phyloP scores from a whole-genome alignment of 768 basidiomycete genomes.

The Phylloporus sp. region DNA sequence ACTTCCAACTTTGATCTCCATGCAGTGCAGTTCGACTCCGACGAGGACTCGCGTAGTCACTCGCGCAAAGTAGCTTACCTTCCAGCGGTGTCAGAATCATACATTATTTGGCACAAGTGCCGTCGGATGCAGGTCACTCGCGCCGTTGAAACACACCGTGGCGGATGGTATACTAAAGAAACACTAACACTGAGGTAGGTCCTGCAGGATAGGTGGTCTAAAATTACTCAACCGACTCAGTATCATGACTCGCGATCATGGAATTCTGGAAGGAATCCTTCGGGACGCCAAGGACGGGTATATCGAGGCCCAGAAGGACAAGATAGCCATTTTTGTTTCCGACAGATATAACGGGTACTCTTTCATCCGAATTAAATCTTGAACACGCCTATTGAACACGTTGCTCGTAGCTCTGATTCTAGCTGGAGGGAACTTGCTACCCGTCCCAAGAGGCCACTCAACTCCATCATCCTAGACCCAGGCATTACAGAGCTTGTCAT shows the following conservation, averaged over 20 bases:
- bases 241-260: constrained; percentile 44
- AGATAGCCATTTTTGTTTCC: constrained; percentile 49
- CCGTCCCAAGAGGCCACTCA: constrained; percentile 59
- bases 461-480: constrained; percentile 66
- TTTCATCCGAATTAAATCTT: background rate
- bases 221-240: constrained; percentile 26
- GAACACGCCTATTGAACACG: background rate
- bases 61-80: constrained; percentile 33
- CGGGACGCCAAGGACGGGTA: constrained; percentile 50
- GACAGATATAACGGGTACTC: constrained; percentile 39
- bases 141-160: constrained; percentile 15
- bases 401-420: constrained; percentile 23
- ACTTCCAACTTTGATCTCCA: constrained; percentile 36
- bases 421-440: constrained; percentile 53
- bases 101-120: constrained; percentile 32
- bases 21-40: constrained; percentile 18
- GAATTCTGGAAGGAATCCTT: constrained; percentile 47
- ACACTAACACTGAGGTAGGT: constrained; percentile 22
- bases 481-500: constrained; percentile 62
- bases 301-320: constrained; percentile 45
- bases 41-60: constrained; percentile 19
- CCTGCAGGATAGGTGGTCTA: background rate
- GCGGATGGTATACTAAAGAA: constrained; percentile 20
- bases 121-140: constrained; percentile 29
- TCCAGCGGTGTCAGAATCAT: constrained; percentile 30